A percentile compares a stretch with the other conserved stretches of the same genome.
Conservation (phyloP, 768 basidiomycete species). For the Lentinula aciculospora region DNA sequence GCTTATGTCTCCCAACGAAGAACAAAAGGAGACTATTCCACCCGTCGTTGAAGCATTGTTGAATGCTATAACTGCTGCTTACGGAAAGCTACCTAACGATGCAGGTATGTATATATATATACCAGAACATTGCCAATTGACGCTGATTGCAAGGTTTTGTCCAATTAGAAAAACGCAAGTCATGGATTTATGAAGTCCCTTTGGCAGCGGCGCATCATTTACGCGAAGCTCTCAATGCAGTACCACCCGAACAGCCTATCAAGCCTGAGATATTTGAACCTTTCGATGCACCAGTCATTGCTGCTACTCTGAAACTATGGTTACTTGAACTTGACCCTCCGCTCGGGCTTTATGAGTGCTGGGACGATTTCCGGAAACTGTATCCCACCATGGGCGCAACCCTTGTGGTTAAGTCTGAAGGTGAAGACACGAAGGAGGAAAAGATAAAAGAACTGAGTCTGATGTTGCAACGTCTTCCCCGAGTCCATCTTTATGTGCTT, state of each 20-base stretch:
- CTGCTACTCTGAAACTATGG: slow-evolving; percentile 85
- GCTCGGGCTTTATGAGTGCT: slow-evolving; percentile 78
- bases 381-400: slow-evolving; percentile 62
- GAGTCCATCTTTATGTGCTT: slow-evolving; percentile 75
- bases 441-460: slow-evolving; percentile 55
- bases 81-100: slow-evolving; percentile 55
- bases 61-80: slow-evolving; percentile 55
- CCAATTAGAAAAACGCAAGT: slow-evolving; percentile 68
- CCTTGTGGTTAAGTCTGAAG: slow-evolving; percentile 41
- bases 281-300: slow-evolving; percentile 84
- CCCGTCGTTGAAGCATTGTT: slow-evolving; percentile 70
- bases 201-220: slow-evolving; percentile 79
- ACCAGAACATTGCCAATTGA: too few relatives aligned
- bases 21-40: slow-evolving; percentile 62
- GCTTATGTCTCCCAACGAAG: slow-evolving; percentile 42
- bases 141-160: neutral
- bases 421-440: slow-evolving; percentile 48
- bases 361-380: slow-evolving; percentile 86
- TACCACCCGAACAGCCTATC: slow-evolving; percentile 55
- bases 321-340: slow-evolving; percentile 89
- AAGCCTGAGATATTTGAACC: slow-evolving; percentile 45
- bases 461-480: slow-evolving; percentile 66
- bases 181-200: slow-evolving; percentile 95
- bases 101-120: slow-evolving; percentile 53
- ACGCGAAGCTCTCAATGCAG: slow-evolving; percentile 74